phyloP scores from a whole-genome alignment of 1,139 yeast species.

The Hansenula lynferdii region DNA sequence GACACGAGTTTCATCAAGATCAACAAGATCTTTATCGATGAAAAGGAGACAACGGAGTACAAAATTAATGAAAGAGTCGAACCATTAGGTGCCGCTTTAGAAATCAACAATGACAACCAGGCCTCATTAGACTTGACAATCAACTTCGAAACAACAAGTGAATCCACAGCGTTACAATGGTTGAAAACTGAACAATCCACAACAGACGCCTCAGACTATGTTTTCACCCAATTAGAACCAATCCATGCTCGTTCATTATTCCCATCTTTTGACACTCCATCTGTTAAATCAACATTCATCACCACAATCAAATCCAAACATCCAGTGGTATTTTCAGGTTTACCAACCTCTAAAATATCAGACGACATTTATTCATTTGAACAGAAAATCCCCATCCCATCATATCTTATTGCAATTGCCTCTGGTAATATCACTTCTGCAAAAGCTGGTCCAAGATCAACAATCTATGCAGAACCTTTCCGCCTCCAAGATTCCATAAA shows the following conservation, averaged over 20 bases:
- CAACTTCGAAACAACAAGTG: slow-evolving; percentile 59
- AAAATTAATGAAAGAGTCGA: slow-evolving; percentile 43
- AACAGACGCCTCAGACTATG: slow-evolving; percentile 53
- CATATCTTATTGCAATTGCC: slow-evolving; percentile 80
- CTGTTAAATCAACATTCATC: slow-evolving; percentile 63
- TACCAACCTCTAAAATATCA: slow-evolving; percentile 19
- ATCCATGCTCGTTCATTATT: slow-evolving; percentile 85
- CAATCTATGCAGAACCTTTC: slow-evolving; percentile 74
- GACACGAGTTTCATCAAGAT: slow-evolving; percentile 68
- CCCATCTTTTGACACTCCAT: slow-evolving; percentile 91
- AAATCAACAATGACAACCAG: slow-evolving; percentile 28
- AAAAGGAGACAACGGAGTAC: slow-evolving; percentile 34
- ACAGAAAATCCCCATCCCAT: slow-evolving; percentile 83
- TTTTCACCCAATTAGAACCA: slow-evolving; percentile 90
- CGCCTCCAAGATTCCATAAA: slow-evolving; percentile 63
- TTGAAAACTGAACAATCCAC: slow-evolving; percentile 64
- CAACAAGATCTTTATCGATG: slow-evolving; percentile 38
- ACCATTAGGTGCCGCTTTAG: slow-evolving; percentile 64
- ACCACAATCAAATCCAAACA: slow-evolving; percentile 59
- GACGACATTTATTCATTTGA: slow-evolving; percentile 40
- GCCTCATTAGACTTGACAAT: slow-evolving; percentile 34
- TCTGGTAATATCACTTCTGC: slow-evolving; percentile 73
- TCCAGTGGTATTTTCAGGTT: slow-evolving; percentile 71
- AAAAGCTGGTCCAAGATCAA: slow-evolving; percentile 81
- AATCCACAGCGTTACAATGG: slow-evolving; percentile 87